Evolutionary conservation across 495 filamentous ascomycete species (phyloP).

Genomic region (Penicillium coprophilum): DNA sequence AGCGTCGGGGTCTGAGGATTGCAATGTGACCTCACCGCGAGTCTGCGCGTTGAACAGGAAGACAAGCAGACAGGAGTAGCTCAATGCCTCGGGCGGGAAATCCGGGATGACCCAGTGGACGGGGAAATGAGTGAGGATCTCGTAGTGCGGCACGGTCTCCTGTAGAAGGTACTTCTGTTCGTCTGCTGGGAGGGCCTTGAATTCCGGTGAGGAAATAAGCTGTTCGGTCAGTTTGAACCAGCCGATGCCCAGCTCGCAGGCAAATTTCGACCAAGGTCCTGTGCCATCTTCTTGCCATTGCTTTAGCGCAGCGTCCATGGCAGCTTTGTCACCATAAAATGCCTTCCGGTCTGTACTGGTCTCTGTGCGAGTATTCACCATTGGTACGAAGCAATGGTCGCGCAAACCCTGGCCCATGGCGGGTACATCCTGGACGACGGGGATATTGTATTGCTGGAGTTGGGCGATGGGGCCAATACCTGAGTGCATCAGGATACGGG

Average conservation of each 20-base stretch:
- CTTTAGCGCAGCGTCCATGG: slow-evolving; percentile 38
- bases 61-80: slow-evolving; percentile 24
- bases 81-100: slow-evolving; percentile 24
- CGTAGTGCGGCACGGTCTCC: slow-evolving; percentile 46
- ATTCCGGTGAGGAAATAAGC: slow-evolving; percentile 38
- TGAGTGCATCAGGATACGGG: slow-evolving; percentile 49
- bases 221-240: slow-evolving; percentile 50
- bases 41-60: slow-evolving; percentile 32
- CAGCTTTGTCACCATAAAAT: slow-evolving; percentile 29
- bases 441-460: slow-evolving; percentile 25
- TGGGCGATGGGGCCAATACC: slow-evolving; percentile 35
- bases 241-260: slow-evolving; percentile 47
- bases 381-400: slow-evolving; percentile 28
- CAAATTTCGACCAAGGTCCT: slow-evolving; percentile 40
- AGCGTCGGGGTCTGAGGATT: slow-evolving; percentile 50
- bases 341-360: slow-evolving; percentile 24
- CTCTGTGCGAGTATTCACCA: slow-evolving; percentile 23
- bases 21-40: slow-evolving; percentile 52
- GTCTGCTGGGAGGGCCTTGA: slow-evolving; percentile 37
- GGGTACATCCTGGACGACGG: slow-evolving; percentile 25
- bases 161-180: slow-evolving; percentile 37
- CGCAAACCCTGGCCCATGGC: slow-evolving; percentile 33
- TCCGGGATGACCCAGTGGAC: slow-evolving; percentile 32
- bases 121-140: slow-evolving; percentile 36
- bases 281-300: slow-evolving; percentile 49